Evolutionary conservation across 116 monocot genomes (phyloP), one percentile per base, ranked within the genome.

Genomic region (Phalaenopsis hybrid): DNA sequence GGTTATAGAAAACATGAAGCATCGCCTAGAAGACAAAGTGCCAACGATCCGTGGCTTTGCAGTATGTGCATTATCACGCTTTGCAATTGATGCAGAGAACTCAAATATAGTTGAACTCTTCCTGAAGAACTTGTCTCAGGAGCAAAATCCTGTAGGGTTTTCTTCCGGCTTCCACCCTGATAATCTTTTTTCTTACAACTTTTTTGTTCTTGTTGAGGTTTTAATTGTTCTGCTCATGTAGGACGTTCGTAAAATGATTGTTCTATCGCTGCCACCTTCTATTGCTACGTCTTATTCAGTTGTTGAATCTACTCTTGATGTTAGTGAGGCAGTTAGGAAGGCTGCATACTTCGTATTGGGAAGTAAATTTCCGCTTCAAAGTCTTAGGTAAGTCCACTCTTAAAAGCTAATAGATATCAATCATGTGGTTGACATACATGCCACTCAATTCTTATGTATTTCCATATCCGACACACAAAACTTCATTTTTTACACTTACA

Each of bases 311-410:
- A 98, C 92, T 15, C 93, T 91, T 77, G 98, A 98, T 84, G 90
- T 92, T 41, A 93, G 85, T 67, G 98, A 93, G 70, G 89, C 88
- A 15, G 98, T 95, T 48, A 89, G 98, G 20, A 93, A 82, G 81
- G 90, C 93, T 79, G 89, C 95, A 58, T 95, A 98, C 67, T 84
- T 63, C 68, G 92, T 88, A 43, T 79, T 98, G 80, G 86, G 93
- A 70, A 83, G 75, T 74, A 98, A 95, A 91, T 92, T 94, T 79
- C 96, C 94, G 4, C 92, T 98, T 61, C 98, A 95, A 83, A 94
- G 91, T 80, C 95, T 98, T 25, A 94, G 94, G 97, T 94, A 85
- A 85, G 25, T 8, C 34, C 5, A 43, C 13, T 6, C 68, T 28
- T 52, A 28, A 73, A 57, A 57, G 18, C 3, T 49, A 67, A 79